phyloP scores from a whole-genome alignment of 495 filamentous ascomycete species.

The Polyplosphaeria fusca region DNA sequence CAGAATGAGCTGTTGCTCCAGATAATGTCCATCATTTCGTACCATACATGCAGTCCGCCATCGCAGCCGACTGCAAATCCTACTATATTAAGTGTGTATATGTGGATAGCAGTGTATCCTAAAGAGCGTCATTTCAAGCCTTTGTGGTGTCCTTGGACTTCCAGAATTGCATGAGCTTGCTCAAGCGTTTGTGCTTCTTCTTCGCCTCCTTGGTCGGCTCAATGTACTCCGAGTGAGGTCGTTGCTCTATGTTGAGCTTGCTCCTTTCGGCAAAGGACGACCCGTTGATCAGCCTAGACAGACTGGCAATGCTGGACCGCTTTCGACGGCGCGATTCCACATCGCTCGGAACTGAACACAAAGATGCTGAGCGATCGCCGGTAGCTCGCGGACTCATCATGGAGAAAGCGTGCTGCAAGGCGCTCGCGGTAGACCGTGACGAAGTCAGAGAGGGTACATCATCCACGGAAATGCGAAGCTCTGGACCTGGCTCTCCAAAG shows the following conservation, averaged over 20 bases:
- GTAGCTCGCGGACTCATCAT: conserved; percentile 46
- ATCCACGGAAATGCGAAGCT: conserved; percentile 72
- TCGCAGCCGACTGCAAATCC: conserved; percentile 8
- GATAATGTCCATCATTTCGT: conserved; percentile 30
- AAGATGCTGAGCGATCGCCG: conserved; percentile 62
- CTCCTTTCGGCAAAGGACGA: conserved; percentile 71
- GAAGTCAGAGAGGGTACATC: conserved; percentile 85
- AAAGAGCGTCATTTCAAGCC: not conserved
- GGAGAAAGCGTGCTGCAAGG: conserved; percentile 55
- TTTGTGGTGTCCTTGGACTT: conserved; percentile 45
- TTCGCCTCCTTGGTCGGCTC: conserved; percentile 60
- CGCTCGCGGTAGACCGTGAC: conserved; percentile 81
- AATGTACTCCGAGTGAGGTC: conserved; percentile 50
- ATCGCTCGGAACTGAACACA: conserved; percentile 50
- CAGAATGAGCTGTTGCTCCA: conserved; percentile 15
- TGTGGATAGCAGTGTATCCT: not conserved
- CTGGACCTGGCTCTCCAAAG: conserved; percentile 61
- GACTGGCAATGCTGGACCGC: conserved; percentile 77
- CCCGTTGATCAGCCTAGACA: conserved; percentile 75
- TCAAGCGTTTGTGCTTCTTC: conserved; percentile 70
- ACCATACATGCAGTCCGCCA: conserved; percentile 23
- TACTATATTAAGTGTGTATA: conserved; percentile 13
- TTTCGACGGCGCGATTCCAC: conserved; percentile 61
- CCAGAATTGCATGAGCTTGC: conserved; percentile 83
- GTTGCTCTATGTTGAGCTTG: conserved; percentile 74